Conservation (phyloP, 2,329 filamentous ascomycete genomes). For the Albophoma yamanashiensis region DNA sequence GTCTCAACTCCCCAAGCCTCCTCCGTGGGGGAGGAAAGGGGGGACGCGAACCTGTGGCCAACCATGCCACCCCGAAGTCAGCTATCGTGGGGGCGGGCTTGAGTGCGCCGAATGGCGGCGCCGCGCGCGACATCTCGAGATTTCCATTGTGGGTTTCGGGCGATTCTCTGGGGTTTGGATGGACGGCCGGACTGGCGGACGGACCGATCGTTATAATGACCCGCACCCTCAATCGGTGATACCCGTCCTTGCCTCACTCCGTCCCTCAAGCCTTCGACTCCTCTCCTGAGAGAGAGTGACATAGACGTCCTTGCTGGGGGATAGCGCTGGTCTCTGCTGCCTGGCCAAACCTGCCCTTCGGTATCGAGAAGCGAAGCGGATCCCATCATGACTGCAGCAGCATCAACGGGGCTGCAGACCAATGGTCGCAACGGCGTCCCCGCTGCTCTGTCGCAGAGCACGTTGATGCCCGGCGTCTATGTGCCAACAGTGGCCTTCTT, state of each 20-base stretch:
- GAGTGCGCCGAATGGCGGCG: neutral
- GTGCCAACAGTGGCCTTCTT: constrained; percentile 56
- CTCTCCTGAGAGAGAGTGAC: neutral
- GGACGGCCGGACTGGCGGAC: constrained; percentile 1
- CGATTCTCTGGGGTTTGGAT: neutral
- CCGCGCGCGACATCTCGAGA: neutral
- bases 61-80: neutral
- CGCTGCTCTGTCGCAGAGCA: neutral
- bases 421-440: neutral
- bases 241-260: neutral
- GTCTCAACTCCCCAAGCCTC: neutral
- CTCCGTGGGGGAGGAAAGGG: constrained; percentile 2
- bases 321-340: neutral
- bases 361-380: neutral
- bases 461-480: constrained; percentile 36
- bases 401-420: neutral
- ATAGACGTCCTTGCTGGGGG: neutral
- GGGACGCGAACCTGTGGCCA: neutral
- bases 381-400: constrained; percentile 6
- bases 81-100: constrained; percentile 3
- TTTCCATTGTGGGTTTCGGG: neutral
- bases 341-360: neutral
- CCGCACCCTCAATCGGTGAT: neutral
- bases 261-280: neutral
- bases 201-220: constrained; percentile 2